These are phyloP conservation scores for Raffaelea albimanens DNA, from an alignment of 2,329 filamentous ascomycete genomes.

Conservation along the genomic window DNA sequence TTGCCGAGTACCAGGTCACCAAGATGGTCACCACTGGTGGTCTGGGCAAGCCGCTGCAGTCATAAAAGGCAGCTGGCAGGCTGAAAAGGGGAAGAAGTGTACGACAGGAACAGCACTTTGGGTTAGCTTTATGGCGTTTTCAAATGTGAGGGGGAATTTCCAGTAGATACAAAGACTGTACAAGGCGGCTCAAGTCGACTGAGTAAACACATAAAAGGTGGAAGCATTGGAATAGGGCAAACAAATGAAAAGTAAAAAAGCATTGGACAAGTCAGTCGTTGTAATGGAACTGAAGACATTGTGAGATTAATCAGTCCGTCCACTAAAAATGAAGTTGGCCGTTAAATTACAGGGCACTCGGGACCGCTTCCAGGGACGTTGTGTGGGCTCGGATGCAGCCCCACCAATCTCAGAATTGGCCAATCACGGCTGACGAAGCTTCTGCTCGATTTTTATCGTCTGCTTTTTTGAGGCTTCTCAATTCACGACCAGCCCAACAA, in stretches of 20 bases:
- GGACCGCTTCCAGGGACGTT: neutral
- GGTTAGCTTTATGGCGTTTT: too few relatives aligned
- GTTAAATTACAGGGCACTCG: too few relatives aligned
- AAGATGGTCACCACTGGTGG: constrained; percentile 57
- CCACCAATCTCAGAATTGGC: constrained; percentile 1
- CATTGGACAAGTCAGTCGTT: too few relatives aligned
- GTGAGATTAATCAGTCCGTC: too few relatives aligned
- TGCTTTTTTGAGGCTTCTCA: too few relatives aligned
- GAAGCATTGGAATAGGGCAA: neutral
- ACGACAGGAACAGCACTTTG: neutral
- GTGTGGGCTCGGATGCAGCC: too few relatives aligned
- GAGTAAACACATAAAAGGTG: neutral
- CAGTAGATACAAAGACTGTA: too few relatives aligned
- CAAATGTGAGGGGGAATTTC: too few relatives aligned
- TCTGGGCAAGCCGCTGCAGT: constrained; percentile 45
- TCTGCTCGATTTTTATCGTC: neutral
- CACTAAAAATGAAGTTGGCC: too few relatives aligned
- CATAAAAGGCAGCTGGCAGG: neutral
- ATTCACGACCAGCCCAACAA: neutral
- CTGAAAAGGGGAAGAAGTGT: neutral
- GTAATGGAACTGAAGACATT: too few relatives aligned
- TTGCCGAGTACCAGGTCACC: constrained; percentile 65
- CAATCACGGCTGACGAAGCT: constrained; percentile 1
- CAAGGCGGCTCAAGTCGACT: too few relatives aligned
- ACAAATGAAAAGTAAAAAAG: neutral